Evolutionary conservation across 2,329 filamentous ascomycete species (phyloP).

Genomic region (Fusarium austroafricanum): DNA sequence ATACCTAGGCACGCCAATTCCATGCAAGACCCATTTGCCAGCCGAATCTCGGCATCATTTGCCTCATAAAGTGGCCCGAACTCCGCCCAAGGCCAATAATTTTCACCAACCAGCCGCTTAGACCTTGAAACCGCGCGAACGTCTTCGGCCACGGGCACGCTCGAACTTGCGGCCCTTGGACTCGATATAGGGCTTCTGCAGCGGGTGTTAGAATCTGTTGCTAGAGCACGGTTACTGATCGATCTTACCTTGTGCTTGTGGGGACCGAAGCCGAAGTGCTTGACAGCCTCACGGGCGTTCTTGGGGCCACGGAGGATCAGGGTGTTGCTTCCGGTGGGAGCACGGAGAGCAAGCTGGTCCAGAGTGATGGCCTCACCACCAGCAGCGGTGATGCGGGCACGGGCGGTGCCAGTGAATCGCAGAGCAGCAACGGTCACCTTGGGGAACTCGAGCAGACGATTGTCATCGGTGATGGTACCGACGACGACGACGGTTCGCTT

Average conservation of each 20-base stretch:
- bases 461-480: constrained; percentile 97
- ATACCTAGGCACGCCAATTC: constrained; percentile 62
- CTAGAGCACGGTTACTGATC: fast-evolving
- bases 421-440: constrained; percentile 95
- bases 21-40: constrained; percentile 55
- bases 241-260: constrained; percentile 91
- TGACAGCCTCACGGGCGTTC: constrained; percentile 97
- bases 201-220: constrained; percentile 48
- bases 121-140: constrained; percentile 99
- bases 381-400: constrained; percentile 91
- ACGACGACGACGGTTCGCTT: constrained; percentile 94
- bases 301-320: constrained; percentile 97
- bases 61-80: constrained; percentile 46
- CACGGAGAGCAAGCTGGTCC: constrained; percentile 95
- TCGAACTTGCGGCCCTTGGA: constrained; percentile 99
- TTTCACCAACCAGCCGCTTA: constrained; percentile 66
- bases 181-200: constrained; percentile 92
- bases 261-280: constrained; percentile 99
- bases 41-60: constrained; percentile 47
- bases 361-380: constrained; percentile 96
- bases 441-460: constrained; percentile 88
- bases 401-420: constrained; percentile 95
- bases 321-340: constrained; percentile 96
- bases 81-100: constrained; percentile 45
- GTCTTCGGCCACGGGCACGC: constrained; percentile 97